These are phyloP conservation scores for Candida sp. DNA, from an alignment of 1,139 yeast species.

Conservation along the genomic window DNA sequence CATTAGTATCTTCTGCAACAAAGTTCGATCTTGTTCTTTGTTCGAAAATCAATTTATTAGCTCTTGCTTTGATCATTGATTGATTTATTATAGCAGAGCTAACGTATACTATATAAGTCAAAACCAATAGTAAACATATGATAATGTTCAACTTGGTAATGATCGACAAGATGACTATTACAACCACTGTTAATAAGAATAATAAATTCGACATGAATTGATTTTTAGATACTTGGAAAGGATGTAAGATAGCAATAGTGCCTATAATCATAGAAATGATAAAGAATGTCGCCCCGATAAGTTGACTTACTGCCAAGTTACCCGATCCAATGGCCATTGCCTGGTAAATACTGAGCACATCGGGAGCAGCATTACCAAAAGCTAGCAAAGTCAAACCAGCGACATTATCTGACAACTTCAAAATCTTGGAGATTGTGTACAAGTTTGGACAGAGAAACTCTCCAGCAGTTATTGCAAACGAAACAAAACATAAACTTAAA, in stretches of 20 bases:
- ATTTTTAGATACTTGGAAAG: conserved; percentile 54
- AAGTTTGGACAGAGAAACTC: conserved; percentile 76
- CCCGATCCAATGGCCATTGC: conserved; percentile 71
- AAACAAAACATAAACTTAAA: conserved; percentile 47
- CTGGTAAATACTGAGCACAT: conserved; percentile 77
- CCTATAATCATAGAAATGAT: conserved; percentile 78
- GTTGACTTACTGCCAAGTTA: conserved; percentile 81
- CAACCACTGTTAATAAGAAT: conserved; percentile 48
- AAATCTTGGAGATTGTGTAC: conserved; percentile 52
- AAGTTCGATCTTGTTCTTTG: conserved; percentile 28
- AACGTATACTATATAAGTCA: conserved; percentile 54
- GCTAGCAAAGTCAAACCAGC: conserved; percentile 90
- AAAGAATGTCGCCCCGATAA: conserved; percentile 81
- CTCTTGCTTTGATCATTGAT: conserved; percentile 18
- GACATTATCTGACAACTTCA: conserved; percentile 70
- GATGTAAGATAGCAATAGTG: conserved; percentile 63
- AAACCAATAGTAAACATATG: conserved; percentile 48
- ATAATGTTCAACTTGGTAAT: conserved; percentile 43
- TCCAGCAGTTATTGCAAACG: conserved; percentile 72
- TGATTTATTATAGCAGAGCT: conserved; percentile 33
- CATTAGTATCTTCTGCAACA: conserved; percentile 6
- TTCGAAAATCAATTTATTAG: conserved; percentile 17
- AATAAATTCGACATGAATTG: conserved; percentile 54
- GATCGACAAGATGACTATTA: conserved; percentile 38
- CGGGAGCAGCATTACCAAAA: conserved; percentile 92